A percentile compares a stretch with the other conserved stretches of the same genome.
These are phyloP conservation scores for Phytophthora pistaciae DNA, from an alignment of 352 stramenopile species.

Conservation along the genomic window DNA sequence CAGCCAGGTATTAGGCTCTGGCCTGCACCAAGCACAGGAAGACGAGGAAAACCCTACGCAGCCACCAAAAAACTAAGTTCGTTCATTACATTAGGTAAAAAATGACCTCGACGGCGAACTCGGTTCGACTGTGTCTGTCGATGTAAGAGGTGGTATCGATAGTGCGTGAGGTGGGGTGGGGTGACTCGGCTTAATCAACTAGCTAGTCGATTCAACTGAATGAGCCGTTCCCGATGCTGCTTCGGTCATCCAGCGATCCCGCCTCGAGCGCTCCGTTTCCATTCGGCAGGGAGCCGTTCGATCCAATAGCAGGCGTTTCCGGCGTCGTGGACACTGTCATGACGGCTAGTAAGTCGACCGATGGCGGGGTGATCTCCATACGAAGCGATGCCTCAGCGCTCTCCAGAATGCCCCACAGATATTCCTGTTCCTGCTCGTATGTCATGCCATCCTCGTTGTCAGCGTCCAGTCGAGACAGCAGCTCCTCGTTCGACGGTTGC, in stretches of 20 bases:
- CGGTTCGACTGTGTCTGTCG: conserved; percentile 14
- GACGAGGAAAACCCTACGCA: conserved; percentile 3
- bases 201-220: conserved; percentile 37
- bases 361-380: conserved; percentile 62
- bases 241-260: conserved; percentile 38
- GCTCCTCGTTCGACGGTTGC: conserved; percentile 46
- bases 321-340: conserved; percentile 59
- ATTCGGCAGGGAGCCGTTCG: conserved; percentile 46
- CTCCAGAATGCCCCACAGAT: conserved; percentile 55
- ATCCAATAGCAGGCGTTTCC: conserved; percentile 31
- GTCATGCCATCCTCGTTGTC: conserved; percentile 49
- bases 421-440: conserved; percentile 72
- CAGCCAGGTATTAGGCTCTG: conserved; percentile 35
- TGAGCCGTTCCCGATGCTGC: conserved; percentile 44
- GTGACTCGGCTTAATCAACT: neutral
- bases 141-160: conserved; percentile 32
- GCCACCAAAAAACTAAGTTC: conserved; percentile 28
- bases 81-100: conserved; percentile 45
- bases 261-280: conserved; percentile 35
- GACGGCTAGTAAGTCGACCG: conserved; percentile 66
- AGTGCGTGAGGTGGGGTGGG: conserved; percentile 12
- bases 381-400: conserved; percentile 53
- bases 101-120: conserved; percentile 28
- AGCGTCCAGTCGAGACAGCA: conserved; percentile 60
- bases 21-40: neutral